Evolutionary conservation across 352 stramenopile species (phyloP), one percentile per base, ranked within the genome.

Genomic region (Pythium biforme): DNA sequence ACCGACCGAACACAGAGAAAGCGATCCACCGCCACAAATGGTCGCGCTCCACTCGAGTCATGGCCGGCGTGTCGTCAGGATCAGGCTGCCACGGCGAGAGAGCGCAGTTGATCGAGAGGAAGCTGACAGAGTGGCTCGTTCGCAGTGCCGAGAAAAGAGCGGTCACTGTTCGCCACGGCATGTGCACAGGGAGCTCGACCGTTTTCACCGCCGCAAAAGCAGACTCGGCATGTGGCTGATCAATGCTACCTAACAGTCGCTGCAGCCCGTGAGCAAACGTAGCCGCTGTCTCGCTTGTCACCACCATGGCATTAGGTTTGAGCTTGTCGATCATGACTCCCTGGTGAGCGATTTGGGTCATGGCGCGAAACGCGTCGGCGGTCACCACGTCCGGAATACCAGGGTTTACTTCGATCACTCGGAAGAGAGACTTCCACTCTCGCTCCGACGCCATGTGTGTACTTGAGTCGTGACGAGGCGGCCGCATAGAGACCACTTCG

Each of bases 11-110:
- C 15, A 51, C 34, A 7, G 39, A 4, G 20, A 54, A 62, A 8
- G 29, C 55, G 27, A 62, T 48, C 43, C 41, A 62, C 11, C 20
- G 26, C 41, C 55, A 55, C 41, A 62, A 48, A 23, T 62, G 55
- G 19, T 54, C 41, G n/a, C 43, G 55, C 4, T 62, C 46, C 4
- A 8, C 20, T 19, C 10, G 53, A 14, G 23, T 51, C 53, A 59
- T 50, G 4, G 11, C 19, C 11, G 37, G 53, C 11, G 17, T 12
- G 23, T 59, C 39, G 11, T 59, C 39, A 2, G 53, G 53, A 31
- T 59, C 53, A n/a, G 40, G 39, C 27, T 51, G 53, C 53, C 53
- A 59, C 11, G 53, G 53, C 4, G 40, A 50, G 8, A 55, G 27
- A 1, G 55, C 23, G 19, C 43, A 52, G 31, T 55, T 54, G 22